These are phyloP conservation scores for Thymus mandschuricus DNA, from an alignment of 257 asterid species.

Conservation along the genomic window DNA sequence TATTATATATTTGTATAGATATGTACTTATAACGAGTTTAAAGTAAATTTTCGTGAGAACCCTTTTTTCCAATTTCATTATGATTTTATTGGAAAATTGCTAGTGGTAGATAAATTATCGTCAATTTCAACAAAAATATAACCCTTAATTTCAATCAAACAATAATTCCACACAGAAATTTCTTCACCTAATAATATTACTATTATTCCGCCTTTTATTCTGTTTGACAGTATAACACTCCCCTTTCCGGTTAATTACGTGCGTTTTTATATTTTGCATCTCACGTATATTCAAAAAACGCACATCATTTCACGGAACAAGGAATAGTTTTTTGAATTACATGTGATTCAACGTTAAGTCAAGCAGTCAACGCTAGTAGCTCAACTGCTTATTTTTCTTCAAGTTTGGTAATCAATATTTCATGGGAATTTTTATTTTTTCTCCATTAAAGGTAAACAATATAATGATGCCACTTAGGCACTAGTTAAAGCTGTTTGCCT, in stretches of 20 bases:
- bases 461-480: constrained; percentile 30
- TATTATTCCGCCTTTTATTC: too few species aligned
- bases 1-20: too few species aligned
- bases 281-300: too few species aligned
- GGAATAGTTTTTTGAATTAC: not conserved
- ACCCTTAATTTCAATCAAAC: constrained; percentile 16
- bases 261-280: too few species aligned
- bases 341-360: constrained; percentile 39
- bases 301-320: too few species aligned
- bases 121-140: constrained; percentile 15
- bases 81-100: not conserved
- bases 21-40: too few species aligned
- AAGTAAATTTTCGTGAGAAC: not conserved
- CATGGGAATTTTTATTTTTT: not conserved
- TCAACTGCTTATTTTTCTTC: constrained; percentile 42
- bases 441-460: constrained; percentile 21
- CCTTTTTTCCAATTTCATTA: not conserved
- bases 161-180: constrained; percentile 5
- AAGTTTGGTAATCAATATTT: constrained; percentile 43
- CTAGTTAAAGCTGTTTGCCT: constrained; percentile 38
- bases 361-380: constrained; percentile 49
- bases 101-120: not conserved
- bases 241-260: too few species aligned
- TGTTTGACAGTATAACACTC: too few species aligned
- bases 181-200: too few species aligned